phyloP scores from a whole-genome alignment of 805 yeast genomes.

The Metschnikowia gelsemii region DNA sequence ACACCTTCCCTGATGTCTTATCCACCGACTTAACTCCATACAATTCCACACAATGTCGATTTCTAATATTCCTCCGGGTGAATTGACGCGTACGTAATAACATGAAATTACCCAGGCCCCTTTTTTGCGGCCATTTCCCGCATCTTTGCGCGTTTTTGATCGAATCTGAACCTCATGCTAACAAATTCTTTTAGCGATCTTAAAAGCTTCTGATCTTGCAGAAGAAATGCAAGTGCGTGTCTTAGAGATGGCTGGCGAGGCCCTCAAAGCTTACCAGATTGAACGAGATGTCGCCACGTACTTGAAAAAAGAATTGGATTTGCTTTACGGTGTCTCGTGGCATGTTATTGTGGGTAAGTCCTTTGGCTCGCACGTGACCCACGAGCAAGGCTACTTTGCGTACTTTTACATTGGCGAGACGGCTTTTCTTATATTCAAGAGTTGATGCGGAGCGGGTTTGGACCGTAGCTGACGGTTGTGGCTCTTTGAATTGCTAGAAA shows the following conservation, averaged over 20 bases:
- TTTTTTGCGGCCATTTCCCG: neutral
- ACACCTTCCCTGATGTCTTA: no score
- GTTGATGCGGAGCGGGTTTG: slow-evolving; percentile 25
- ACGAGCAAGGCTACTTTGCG: slow-evolving; percentile 69
- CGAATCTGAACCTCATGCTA: neutral
- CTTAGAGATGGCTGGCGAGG: slow-evolving; percentile 46
- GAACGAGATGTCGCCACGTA: slow-evolving; percentile 65
- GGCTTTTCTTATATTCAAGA: slow-evolving; percentile 70
- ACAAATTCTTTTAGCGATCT: slow-evolving; percentile 32
- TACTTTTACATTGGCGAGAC: slow-evolving; percentile 69
- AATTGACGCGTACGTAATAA: slow-evolving; percentile 12
- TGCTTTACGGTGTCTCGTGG: slow-evolving; percentile 69
- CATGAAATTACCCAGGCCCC: no score
- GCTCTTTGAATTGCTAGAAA: no score
- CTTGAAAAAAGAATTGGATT: slow-evolving; percentile 67
- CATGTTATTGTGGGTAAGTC: slow-evolving; percentile 78
- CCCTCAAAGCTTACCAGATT: slow-evolving; percentile 42
- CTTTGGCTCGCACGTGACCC: slow-evolving; percentile 78
- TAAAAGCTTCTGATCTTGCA: slow-evolving; percentile 46
- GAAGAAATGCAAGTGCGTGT: slow-evolving; percentile 54
- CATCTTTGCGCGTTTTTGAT: neutral
- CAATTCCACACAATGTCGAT: slow-evolving; percentile 1
- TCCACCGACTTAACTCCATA: neutral
- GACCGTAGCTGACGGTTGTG: no score
- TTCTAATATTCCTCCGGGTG: slow-evolving; percentile 7